Conservation (phyloP, 345 rosid species). For the Eucalyptus polybractea region DNA sequence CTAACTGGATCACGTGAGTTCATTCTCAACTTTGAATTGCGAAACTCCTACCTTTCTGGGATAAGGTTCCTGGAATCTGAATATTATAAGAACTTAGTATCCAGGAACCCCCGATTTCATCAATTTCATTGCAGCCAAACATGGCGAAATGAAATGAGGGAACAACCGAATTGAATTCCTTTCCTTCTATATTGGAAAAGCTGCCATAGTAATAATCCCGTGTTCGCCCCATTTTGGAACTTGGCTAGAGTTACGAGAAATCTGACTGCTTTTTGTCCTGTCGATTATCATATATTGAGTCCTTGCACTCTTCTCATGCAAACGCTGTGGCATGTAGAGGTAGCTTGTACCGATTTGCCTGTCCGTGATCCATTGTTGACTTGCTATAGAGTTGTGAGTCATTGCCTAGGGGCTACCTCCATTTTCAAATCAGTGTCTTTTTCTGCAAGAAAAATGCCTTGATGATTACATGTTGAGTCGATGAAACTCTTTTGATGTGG, state of each 20-base stretch:
- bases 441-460: neutral
- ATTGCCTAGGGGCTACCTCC: neutral
- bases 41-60: neutral
- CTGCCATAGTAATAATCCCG: neutral
- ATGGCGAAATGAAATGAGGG: neutral
- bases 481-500: neutral
- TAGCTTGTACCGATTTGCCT: neutral
- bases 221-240: neutral
- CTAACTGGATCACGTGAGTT: conserved; percentile 92
- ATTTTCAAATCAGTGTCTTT: neutral
- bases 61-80: neutral
- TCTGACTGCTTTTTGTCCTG: neutral
- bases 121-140: neutral
- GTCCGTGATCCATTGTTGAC: neutral
- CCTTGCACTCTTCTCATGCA: neutral
- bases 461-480: neutral
- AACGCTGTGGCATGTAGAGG: neutral
- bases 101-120: neutral
- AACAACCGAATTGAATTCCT: neutral
- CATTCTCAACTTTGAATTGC: neutral
- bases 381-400: neutral
- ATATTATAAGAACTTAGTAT: neutral
- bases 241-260: neutral
- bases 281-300: neutral
- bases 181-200: neutral